Evolutionary conservation across 805 yeast species (phyloP), one percentile per base, ranked within the genome.

Genomic region (Candida xyloterini): DNA sequence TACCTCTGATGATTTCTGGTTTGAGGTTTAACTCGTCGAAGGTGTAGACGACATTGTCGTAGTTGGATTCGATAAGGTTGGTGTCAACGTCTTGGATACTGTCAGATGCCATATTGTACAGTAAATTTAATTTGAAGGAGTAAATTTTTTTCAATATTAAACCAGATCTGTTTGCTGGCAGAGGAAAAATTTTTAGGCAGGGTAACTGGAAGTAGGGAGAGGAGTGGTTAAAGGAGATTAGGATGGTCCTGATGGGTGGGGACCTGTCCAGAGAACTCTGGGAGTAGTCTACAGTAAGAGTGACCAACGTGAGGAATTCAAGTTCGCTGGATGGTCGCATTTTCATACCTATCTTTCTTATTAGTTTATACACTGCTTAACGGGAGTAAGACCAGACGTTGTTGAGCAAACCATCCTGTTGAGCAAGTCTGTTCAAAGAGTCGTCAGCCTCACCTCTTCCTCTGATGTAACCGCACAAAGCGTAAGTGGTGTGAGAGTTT

Each of bases 401-500:
- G 81, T 86, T 86, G 74, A 93, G 79, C 71, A 93, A 79, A 79
- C 98, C 98, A 71, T 93, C 98, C 68, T 82, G 84, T 80, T 93
- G 97, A 62, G 98, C 95, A 69, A 93, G 85, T 81, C 99, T 89
- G 96, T 93, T 93, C 70, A 93, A 75, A 57, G 96, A 88, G 78
- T 93, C 99, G 67, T 93, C 99, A 68, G 96, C 87, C 81, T 93
- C 99, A 78, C 98, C 99, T 79, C 95, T 86, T 68, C 90, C 78
- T 83, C 99, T 90, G 73, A 93, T 84, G 83, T 83, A 88, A 66
- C 99, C 99, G 64, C 84, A 80, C 67, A 93, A 80, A 73, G 96
- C 97, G 81, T 91, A 93, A 65, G 97, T 83, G 79, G 85, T 77
- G 86, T 76, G 76, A 63, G 79, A 79, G 71, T 90, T 95, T 67